Base-by-base conservation (phyloP, 371 early-diverging fungal genomes). In the Entomophthora muscae region DNA sequence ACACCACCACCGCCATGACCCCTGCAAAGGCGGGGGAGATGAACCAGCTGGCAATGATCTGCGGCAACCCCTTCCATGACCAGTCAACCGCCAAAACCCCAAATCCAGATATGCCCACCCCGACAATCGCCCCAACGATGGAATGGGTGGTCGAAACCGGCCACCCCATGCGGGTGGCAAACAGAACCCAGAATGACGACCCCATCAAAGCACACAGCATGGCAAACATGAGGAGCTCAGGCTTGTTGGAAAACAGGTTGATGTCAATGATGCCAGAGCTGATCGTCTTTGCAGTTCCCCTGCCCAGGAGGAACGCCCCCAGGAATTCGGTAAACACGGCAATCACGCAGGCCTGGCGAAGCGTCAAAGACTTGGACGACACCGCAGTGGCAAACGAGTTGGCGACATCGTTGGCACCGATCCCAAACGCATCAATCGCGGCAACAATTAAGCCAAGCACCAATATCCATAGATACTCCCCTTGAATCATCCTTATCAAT, bases 101-200 rank as follows among this genome's bases (percentile, higher is more conserved):
- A 64, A 81, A 86, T 0, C 79, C 83, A 63, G 86, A 72, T 56
- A 91, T 85, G 67, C 92, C 93, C 58, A 92, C 83, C 58, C 80
- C 85, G 17, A 84, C 78, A 22, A 85, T 87, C 22, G 92, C 84
- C 54, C 92, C 92, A 29, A 83, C 83, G 33, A 89, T 86, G 71
- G 92, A 91, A 68, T 90, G 92, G 1, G 92, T 91, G 1, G 92
- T 90, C 1, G 89, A 89, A 2, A 91, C 87, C n/a, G 92, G 91
- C 24, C 92, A 71, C 52, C 81, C 83, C 32, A 89, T 63, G 70
- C 82, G 80, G 60, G 91, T 86, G 65, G 88, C 88, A 5, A 89
- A 87, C 63, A 91, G 74, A 28, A 91, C 89, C 90, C 89, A 90
- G n/a, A 73, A 66, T 28, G 89, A 78, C 12, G 88, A 85, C 52